A percentile compares a stretch with the other conserved stretches of the same genome.
Evolutionary conservation across 176 grass and related monocot species (phyloP).

Genomic region (Ensete glaucum): DNA sequence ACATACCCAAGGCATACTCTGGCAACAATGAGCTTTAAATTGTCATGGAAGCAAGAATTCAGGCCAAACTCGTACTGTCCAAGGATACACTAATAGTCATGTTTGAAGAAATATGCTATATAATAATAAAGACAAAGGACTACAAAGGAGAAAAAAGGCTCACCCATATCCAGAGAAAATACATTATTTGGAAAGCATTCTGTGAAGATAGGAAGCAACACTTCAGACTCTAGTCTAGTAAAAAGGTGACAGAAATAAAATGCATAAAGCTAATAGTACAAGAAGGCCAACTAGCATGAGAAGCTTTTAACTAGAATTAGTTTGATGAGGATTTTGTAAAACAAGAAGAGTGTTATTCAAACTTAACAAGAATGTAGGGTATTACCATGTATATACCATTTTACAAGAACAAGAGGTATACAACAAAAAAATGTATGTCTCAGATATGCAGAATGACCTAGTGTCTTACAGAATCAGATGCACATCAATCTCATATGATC

Average conservation of each 20-base stretch:
- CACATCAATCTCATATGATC: too few relatives aligned
- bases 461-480: too few relatives aligned
- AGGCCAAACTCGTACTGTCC: conserved; percentile 66
- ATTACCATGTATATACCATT: too few relatives aligned
- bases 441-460: too few relatives aligned
- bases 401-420: too few relatives aligned
- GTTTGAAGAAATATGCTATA: neutral
- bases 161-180: conserved; percentile 91
- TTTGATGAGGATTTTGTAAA: too few relatives aligned
- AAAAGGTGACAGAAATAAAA: neutral
- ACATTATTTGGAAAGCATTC: conserved; percentile 83
- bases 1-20: conserved; percentile 71
- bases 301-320: too few relatives aligned
- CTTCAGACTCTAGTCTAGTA: conserved; percentile 1
- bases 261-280: neutral
- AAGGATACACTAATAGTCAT: conserved; percentile 10
- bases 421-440: too few relatives aligned
- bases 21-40: conserved; percentile 33
- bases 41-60: conserved; percentile 63
- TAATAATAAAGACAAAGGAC: conserved; percentile 8
- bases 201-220: conserved; percentile 27
- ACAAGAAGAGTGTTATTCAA: too few relatives aligned
- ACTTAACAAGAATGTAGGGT: too few relatives aligned
- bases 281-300: too few relatives aligned
- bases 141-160: conserved; percentile 14